Conservation (phyloP, 768 basidiomycete species). For the Mrakia blollopis region DNA sequence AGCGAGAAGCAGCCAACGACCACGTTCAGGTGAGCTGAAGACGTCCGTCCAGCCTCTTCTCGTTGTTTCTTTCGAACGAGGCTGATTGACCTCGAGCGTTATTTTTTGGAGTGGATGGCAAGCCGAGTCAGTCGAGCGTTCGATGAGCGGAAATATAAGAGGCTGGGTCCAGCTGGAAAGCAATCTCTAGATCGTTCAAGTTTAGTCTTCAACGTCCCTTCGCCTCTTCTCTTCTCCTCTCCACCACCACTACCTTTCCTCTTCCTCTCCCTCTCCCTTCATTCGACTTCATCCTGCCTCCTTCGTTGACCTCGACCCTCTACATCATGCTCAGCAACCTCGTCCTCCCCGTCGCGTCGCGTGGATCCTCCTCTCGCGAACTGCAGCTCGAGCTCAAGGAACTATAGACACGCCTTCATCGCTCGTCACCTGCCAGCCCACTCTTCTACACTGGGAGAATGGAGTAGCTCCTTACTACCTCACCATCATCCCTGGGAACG, state of each 20-base stretch:
- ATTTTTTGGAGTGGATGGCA: no score
- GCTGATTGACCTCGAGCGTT: no score
- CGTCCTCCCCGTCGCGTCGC: neutral
- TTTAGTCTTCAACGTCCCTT: neutral
- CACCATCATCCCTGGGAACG: neutral
- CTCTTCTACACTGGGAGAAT: neutral
- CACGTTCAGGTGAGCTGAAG: no score
- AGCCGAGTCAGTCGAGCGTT: neutral
- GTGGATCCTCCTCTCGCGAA: neutral
- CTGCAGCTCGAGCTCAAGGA: neutral
- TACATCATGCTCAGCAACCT: neutral
- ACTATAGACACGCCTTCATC: neutral
- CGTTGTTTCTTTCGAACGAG: no score
- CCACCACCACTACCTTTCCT: neutral
- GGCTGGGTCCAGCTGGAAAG: no score
- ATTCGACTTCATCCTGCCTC: neutral
- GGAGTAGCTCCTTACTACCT: neutral
- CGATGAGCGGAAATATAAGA: neutral
- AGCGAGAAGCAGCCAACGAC: no score
- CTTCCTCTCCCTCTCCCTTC: neutral
- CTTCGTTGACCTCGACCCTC: neutral
- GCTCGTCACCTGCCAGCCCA: neutral
- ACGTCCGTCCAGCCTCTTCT: no score
- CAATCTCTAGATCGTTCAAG: neutral
- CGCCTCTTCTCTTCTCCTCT: neutral